Evolutionary conservation across 2,329 filamentous ascomycete species (phyloP).

Genomic region (Dichotomopilus funicola): DNA sequence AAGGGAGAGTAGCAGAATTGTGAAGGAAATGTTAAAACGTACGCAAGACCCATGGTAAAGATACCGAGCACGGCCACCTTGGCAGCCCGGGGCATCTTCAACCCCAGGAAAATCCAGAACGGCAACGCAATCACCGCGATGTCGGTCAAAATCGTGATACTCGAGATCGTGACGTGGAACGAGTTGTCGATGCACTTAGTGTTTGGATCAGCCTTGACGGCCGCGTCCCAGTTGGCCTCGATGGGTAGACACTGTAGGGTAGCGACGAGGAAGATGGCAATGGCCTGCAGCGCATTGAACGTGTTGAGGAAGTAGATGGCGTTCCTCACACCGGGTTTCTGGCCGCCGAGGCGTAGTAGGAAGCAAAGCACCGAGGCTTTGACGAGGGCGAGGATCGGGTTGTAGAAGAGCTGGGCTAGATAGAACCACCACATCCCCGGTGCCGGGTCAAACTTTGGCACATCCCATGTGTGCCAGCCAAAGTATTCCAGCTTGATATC

Average conservation of each 20-base stretch:
- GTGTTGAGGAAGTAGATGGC: slow-evolving; percentile 24
- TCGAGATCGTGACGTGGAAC: slow-evolving; percentile 33
- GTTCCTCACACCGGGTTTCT: slow-evolving; percentile 22
- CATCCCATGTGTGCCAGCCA: slow-evolving; percentile 18
- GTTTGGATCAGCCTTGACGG: slow-evolving; percentile 31
- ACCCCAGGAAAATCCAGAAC: slow-evolving; percentile 30
- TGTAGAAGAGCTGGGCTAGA: slow-evolving; percentile 30
- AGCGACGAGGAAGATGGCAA: slow-evolving; percentile 27
- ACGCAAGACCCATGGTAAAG: slow-evolving; percentile 27
- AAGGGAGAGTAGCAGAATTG: background rate
- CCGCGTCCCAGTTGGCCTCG: slow-evolving; percentile 36
- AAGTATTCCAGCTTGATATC: slow-evolving; percentile 25
- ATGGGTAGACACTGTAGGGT: slow-evolving; percentile 37
- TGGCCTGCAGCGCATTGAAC: slow-evolving; percentile 25
- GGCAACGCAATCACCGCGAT: slow-evolving; percentile 36
- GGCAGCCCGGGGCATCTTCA: slow-evolving; percentile 25
- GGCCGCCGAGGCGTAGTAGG: slow-evolving; percentile 26
- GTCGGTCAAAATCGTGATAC: slow-evolving; percentile 29
- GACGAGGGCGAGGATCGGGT: slow-evolving; percentile 29
- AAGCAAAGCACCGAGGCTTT: slow-evolving; percentile 30
- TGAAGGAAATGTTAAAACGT: slow-evolving; percentile 2
- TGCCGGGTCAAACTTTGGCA: slow-evolving; percentile 18
- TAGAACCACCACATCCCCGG: slow-evolving; percentile 26
- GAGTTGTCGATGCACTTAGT: slow-evolving; percentile 27
- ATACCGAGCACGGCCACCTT: slow-evolving; percentile 27